Conservation (phyloP, 805 yeast species). For the Hanseniaspora thailandica region DNA sequence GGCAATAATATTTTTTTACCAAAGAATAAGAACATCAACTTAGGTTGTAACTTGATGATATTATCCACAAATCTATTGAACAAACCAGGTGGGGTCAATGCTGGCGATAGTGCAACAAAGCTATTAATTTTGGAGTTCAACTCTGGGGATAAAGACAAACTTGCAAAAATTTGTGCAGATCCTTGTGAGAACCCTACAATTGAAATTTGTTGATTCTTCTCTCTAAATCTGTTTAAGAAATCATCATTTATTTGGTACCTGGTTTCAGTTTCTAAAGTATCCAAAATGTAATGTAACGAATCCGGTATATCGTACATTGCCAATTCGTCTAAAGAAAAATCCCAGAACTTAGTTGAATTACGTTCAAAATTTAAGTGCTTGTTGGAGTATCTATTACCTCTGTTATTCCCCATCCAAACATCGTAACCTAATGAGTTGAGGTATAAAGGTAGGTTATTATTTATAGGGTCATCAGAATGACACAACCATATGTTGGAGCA, state of each 20-base stretch:
- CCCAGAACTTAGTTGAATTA: constrained; percentile 53
- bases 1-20: constrained; percentile 67
- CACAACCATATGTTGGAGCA: constrained; percentile 73
- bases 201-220: constrained; percentile 35
- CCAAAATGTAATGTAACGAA: constrained; percentile 59
- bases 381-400: constrained; percentile 86
- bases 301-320: constrained; percentile 84
- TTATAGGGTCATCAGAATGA: constrained; percentile 19
- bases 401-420: constrained; percentile 87
- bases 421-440: constrained; percentile 63
- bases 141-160: constrained; percentile 52
- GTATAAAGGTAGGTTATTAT: constrained; percentile 57
- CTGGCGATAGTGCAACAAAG: constrained; percentile 84
- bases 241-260: not conserved
- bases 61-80: constrained; percentile 66
- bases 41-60: constrained; percentile 64
- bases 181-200: constrained; percentile 84
- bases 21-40: constrained; percentile 55
- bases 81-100: constrained; percentile 81
- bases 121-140: constrained; percentile 44
- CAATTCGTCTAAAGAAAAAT: constrained; percentile 82
- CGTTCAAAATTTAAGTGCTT: constrained; percentile 49
- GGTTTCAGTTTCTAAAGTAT: constrained; percentile 31
- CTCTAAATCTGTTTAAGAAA: not conserved
- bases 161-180: constrained; percentile 83